A percentile compares a stretch with the other conserved stretches of the same genome.
Evolutionary conservation across 441 rosid genomes (phyloP).

Genomic region (Adansonia gregorii): DNA sequence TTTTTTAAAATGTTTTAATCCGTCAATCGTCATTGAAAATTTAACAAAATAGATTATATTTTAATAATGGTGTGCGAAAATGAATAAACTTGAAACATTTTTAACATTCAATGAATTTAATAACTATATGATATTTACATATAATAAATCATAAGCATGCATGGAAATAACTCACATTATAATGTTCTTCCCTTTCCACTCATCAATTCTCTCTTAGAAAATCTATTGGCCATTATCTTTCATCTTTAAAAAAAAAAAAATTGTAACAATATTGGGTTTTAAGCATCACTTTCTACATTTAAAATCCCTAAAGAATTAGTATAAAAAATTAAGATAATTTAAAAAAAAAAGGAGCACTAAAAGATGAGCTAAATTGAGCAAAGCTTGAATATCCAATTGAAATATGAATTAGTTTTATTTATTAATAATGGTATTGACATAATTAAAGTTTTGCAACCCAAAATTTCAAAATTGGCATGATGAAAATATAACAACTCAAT

Average conservation of each 20-base stretch:
- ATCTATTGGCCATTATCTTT: not conserved
- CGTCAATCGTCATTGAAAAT: too few species aligned
- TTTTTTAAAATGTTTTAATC: not conserved
- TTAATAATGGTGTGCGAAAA: too few species aligned
- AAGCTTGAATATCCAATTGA: not conserved
- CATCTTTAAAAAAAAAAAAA: not conserved
- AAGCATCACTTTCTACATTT: not conserved
- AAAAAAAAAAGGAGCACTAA: not conserved
- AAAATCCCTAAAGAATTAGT: not conserved
- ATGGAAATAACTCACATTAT: too few species aligned
- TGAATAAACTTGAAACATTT: too few species aligned
- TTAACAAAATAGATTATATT: too few species aligned
- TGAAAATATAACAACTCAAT: not conserved
- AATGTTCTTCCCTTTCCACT: too few species aligned
- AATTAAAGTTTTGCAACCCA: not conserved
- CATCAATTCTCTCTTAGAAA: too few species aligned
- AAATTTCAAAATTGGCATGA: not conserved
- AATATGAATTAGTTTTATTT: not conserved
- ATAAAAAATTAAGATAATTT: not conserved
- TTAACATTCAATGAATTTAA: too few species aligned
- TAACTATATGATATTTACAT: too few species aligned
- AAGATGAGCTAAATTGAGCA: not conserved
- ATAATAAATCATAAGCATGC: too few species aligned
- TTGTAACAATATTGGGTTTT: not conserved
- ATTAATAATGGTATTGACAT: not conserved